These are phyloP conservation scores for Venturiaceae sp. DNA, from an alignment of 2,329 filamentous ascomycete species.

Conservation along the genomic window DNA sequence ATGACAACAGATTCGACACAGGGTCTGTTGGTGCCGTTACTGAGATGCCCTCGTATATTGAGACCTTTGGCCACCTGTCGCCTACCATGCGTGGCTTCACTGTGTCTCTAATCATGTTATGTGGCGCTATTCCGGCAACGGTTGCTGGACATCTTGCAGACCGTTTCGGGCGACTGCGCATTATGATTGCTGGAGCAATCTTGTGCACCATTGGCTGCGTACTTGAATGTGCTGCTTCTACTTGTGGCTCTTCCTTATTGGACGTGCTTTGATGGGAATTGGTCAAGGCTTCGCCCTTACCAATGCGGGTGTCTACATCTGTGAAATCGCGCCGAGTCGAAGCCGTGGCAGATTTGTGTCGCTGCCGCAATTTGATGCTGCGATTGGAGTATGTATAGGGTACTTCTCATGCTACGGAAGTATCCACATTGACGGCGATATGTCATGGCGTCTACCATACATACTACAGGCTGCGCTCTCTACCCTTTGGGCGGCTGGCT, in stretches of 20 bases:
- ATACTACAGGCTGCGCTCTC: constrained; percentile 36
- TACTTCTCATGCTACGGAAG: constrained; percentile 54
- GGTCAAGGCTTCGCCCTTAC: constrained; percentile 50
- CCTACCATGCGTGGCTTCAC: constrained; percentile 46
- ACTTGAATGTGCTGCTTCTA: constrained; percentile 39
- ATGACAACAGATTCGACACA: constrained; percentile 30
- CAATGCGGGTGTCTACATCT: constrained; percentile 49
- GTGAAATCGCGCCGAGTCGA: constrained; percentile 47
- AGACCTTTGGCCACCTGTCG: constrained; percentile 40
- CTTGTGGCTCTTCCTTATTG: constrained; percentile 44
- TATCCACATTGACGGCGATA: constrained; percentile 32
- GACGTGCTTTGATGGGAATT: constrained; percentile 44
- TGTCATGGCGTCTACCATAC: constrained; percentile 49
- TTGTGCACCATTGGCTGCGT: constrained; percentile 45
- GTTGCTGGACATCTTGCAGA: constrained; percentile 50
- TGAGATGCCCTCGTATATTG: constrained; percentile 44
- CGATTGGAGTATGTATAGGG: constrained; percentile 41
- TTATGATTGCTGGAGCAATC: constrained; percentile 39
- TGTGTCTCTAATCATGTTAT: constrained; percentile 49
- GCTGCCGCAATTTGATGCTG: constrained; percentile 43
- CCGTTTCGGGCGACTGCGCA: constrained; percentile 37
- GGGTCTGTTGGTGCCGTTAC: constrained; percentile 51
- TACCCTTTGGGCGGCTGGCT: constrained; percentile 27
- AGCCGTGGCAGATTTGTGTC: constrained; percentile 42
- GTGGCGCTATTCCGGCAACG: constrained; percentile 43